phyloP scores from a whole-genome alignment of 1,284 basidiomycete species.

The Rugosomyces carneus region DNA sequence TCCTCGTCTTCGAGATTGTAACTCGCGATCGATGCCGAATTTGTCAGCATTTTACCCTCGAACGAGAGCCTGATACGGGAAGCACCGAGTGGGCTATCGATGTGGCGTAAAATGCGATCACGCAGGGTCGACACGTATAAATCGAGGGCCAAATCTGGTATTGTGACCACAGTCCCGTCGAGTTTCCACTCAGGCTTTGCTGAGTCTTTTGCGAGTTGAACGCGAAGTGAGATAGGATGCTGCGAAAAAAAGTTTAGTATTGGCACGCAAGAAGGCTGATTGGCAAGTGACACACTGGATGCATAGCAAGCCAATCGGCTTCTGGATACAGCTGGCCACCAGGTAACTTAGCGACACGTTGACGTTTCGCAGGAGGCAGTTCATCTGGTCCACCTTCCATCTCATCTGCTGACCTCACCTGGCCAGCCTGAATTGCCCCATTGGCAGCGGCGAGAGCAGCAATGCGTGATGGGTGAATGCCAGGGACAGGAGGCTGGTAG shows the following conservation, averaged over 20 bases:
- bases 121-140: constrained; percentile 81
- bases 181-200: constrained; percentile 90
- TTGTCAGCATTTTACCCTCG: constrained; percentile 79
- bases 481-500: constrained; percentile 59
- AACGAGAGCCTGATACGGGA: constrained; percentile 77
- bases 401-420: constrained; percentile 70
- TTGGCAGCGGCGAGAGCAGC: constrained; percentile 47
- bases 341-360: constrained; percentile 75
- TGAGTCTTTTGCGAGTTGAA: constrained; percentile 77
- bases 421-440: constrained; percentile 46
- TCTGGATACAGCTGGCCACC: constrained; percentile 78
- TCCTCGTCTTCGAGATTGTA: constrained; percentile 92
- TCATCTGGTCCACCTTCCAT: constrained; percentile 65
- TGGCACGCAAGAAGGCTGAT: neutral
- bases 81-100: constrained; percentile 71
- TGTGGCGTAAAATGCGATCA: constrained; percentile 75
- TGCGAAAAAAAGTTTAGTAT: constrained; percentile 18
- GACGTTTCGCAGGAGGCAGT: constrained; percentile 74
- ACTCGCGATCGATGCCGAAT: constrained; percentile 74
- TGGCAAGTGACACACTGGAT: constrained; percentile 53
- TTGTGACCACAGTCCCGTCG: constrained; percentile 69
- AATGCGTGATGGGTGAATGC: constrained; percentile 45
- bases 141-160: constrained; percentile 78
- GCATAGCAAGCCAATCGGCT: constrained; percentile 82
- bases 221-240: constrained; percentile 78